phyloP scores from a whole-genome alignment of 805 yeast genomes.

The Ogataea thermomethanolica region DNA sequence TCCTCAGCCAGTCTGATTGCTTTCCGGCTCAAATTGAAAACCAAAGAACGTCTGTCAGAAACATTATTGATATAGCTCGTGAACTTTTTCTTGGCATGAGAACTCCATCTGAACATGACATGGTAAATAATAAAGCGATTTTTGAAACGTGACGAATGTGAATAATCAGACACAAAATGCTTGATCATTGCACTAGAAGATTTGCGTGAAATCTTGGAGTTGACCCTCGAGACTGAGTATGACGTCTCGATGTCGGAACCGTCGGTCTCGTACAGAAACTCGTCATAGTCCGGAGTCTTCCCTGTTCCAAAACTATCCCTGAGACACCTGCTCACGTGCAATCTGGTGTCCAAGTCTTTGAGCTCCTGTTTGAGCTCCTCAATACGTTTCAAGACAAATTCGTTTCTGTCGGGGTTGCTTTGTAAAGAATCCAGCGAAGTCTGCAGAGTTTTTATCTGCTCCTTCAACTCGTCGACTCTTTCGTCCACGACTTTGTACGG shows the following conservation, averaged over 20 bases:
- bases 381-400: constrained; percentile 13
- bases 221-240: constrained; percentile 12
- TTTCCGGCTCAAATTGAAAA: constrained; percentile 30
- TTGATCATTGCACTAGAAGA: constrained; percentile 16
- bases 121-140: constrained; percentile 78
- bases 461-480: constrained; percentile 38
- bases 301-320: constrained; percentile 27
- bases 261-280: constrained; percentile 22
- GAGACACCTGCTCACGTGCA: constrained; percentile 24
- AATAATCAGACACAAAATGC: constrained; percentile 26
- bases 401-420: constrained; percentile 2
- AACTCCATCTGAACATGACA: constrained; percentile 75
- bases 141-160: constrained; percentile 31
- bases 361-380: constrained; percentile 25
- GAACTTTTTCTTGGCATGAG: constrained; percentile 57
- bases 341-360: constrained; percentile 32
- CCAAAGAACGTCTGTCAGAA: constrained; percentile 25
- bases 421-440: constrained; percentile 24
- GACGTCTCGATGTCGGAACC: constrained; percentile 21
- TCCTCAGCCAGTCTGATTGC: constrained; percentile 33
- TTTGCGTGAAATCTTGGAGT: constrained; percentile 18
- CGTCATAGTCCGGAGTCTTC: constrained; percentile 26
- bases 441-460: constrained; percentile 34
- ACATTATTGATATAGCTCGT: constrained; percentile 47
- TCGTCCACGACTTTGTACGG: constrained; percentile 44